Evolutionary conservation across 805 yeast species (phyloP).

Genomic region (Suhomyces sp.): DNA sequence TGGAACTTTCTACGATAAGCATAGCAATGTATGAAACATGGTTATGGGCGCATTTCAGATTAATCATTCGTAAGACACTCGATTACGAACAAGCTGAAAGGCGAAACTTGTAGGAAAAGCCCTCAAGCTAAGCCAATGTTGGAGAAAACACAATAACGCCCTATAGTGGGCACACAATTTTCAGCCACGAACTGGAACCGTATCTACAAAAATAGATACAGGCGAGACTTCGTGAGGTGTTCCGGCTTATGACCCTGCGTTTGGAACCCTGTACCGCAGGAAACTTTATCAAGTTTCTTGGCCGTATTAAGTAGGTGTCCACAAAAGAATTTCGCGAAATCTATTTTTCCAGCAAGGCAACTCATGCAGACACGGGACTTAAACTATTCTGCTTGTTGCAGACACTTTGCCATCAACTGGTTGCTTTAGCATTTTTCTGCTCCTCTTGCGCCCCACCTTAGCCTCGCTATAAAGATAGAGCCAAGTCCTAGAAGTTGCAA

Average conservation of each 20-base stretch:
- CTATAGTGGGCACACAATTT: background rate
- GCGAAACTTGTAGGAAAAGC: background rate
- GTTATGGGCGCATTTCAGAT: background rate
- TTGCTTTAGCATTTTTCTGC: background rate
- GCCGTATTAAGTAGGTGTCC: background rate
- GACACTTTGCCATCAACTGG: background rate
- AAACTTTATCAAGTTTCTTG: background rate
- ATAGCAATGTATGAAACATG: background rate
- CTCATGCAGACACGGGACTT: background rate
- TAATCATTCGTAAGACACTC: background rate
- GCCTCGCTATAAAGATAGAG: background rate
- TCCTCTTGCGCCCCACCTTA: background rate
- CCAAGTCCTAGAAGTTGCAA: background rate
- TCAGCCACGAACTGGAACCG: background rate
- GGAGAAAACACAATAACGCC: background rate
- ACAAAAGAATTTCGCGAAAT: background rate
- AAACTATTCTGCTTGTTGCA: background rate
- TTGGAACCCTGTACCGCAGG: background rate
- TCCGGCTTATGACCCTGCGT: background rate
- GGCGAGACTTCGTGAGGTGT: background rate
- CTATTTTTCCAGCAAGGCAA: background rate
- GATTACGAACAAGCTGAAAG: background rate
- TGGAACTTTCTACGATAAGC: background rate
- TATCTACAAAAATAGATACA: background rate
- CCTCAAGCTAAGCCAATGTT: background rate